These are phyloP conservation scores for Pythium aristosporum DNA, from an alignment of 352 stramenopile species.

Conservation along the genomic window DNA sequence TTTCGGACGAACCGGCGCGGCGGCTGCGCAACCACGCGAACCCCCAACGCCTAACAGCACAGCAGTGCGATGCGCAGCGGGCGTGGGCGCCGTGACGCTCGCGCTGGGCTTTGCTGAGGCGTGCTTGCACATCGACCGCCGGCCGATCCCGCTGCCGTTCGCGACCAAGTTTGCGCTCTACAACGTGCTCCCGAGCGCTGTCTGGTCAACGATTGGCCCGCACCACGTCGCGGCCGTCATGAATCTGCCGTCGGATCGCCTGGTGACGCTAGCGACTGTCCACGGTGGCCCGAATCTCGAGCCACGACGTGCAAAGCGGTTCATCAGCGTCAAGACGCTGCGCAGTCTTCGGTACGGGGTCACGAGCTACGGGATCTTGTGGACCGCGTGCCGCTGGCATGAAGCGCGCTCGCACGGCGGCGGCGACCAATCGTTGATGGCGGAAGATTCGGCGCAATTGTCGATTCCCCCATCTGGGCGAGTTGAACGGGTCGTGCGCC, in stretches of 20 bases:
- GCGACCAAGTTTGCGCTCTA: slow-evolving; percentile 51
- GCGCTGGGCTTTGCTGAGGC: slow-evolving; percentile 62
- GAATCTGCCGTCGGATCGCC: slow-evolving; percentile 30
- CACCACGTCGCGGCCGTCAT: slow-evolving; percentile 45
- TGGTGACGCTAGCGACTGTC: slow-evolving; percentile 27
- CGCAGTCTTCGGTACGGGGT: slow-evolving; percentile 44
- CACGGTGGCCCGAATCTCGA: slow-evolving; percentile 11
- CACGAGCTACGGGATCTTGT: slow-evolving; percentile 67
- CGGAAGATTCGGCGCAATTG: slow-evolving; percentile 13
- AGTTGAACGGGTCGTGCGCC: slow-evolving; percentile 46
- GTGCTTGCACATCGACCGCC: slow-evolving; percentile 51
- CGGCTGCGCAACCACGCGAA: background rate
- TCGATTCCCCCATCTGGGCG: slow-evolving; percentile 4
- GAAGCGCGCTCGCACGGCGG: slow-evolving; percentile 6
- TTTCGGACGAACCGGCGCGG: slow-evolving; percentile 14
- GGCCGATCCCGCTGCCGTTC: slow-evolving; percentile 69
- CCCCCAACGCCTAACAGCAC: background rate
- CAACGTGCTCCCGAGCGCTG: slow-evolving; percentile 61
- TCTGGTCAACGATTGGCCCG: slow-evolving; percentile 53
- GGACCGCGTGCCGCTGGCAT: slow-evolving; percentile 44
- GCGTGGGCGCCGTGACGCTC: slow-evolving; percentile 31
- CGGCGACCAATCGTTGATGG: background rate
- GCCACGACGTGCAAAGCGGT: slow-evolving; percentile 28
- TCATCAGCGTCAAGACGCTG: slow-evolving; percentile 48
- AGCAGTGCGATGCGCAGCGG: background rate